Evolutionary conservation across 345 rosid species (phyloP).

Genomic region (Ceriops tagal): DNA sequence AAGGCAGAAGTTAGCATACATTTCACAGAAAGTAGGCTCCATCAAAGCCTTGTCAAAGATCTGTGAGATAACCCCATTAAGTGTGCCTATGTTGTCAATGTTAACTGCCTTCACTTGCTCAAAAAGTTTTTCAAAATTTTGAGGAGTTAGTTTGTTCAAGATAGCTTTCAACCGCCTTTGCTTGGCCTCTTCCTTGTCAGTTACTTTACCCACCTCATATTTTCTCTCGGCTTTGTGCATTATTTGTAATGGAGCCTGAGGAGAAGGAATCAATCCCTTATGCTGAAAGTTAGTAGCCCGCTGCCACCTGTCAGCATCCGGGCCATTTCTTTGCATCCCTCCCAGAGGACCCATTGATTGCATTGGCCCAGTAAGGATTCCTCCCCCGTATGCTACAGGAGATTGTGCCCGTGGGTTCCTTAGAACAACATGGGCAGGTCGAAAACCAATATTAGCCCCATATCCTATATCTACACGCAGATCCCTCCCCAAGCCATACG

Average conservation of each 20-base stretch:
- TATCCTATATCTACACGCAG: conserved; percentile 41
- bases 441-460: conserved; percentile 49
- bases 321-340: conserved; percentile 54
- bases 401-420: conserved; percentile 64
- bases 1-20: conserved; percentile 84
- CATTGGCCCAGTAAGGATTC: conserved; percentile 68
- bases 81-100: conserved; percentile 75
- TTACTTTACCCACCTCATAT: conserved; percentile 77
- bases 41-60: conserved; percentile 96
- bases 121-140: conserved; percentile 88
- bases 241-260: conserved; percentile 68
- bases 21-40: conserved; percentile 99
- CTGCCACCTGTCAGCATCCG: conserved; percentile 88
- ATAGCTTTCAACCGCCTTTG: conserved; percentile 88
- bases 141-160: conserved; percentile 94
- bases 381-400: conserved; percentile 42
- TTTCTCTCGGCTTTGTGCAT: conserved; percentile 96
- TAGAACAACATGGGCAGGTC: conserved; percentile 69
- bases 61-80: conserved; percentile 75
- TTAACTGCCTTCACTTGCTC: conserved; percentile 88
- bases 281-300: conserved; percentile 61
- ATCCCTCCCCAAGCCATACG: conserved; percentile 51
- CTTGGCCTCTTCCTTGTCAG: conserved; percentile 77
- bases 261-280: conserved; percentile 81
- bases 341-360: conserved; percentile 62